These are phyloP conservation scores for Beauveria brongniartii DNA, from an alignment of 2,329 filamentous ascomycete genomes.

Conservation along the genomic window DNA sequence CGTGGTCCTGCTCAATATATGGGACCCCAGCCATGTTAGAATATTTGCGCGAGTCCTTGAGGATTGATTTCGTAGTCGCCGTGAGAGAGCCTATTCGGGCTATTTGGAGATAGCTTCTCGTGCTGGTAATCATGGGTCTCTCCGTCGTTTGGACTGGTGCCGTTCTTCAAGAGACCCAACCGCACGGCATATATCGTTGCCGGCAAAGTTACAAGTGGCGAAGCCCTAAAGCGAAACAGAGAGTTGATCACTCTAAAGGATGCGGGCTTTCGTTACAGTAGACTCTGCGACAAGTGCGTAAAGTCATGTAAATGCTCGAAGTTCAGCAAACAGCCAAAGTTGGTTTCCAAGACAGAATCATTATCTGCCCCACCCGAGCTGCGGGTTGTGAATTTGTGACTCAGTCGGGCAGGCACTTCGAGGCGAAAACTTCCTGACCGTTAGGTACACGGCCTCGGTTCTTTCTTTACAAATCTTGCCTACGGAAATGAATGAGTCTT, in stretches of 20 bases:
- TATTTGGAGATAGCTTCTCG: not conserved
- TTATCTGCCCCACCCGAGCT: constrained; percentile 2
- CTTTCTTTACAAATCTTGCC: not conserved
- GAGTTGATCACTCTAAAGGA: not conserved
- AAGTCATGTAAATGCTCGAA: not conserved
- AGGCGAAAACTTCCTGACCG: not conserved
- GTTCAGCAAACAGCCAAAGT: not conserved
- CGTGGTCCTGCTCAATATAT: constrained; percentile 59
- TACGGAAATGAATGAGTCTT: not conserved
- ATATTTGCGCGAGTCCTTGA: not conserved
- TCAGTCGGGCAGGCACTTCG: not conserved
- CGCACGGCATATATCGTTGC: not conserved
- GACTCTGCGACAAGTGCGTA: not conserved
- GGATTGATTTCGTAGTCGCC: not conserved
- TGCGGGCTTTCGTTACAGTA: not conserved
- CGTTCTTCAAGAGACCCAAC: not conserved
- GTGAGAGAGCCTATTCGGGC: not conserved
- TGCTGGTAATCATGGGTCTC: not conserved
- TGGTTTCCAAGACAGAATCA: not conserved
- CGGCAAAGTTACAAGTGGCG: not conserved
- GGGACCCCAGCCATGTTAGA: constrained; percentile 34
- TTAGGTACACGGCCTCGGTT: not conserved
- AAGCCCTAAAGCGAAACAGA: not conserved
- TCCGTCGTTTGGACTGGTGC: not conserved
- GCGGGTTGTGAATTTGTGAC: not conserved